Conservation (phyloP, 2,329 filamentous ascomycete species). For the Talaromyces sp. region DNA sequence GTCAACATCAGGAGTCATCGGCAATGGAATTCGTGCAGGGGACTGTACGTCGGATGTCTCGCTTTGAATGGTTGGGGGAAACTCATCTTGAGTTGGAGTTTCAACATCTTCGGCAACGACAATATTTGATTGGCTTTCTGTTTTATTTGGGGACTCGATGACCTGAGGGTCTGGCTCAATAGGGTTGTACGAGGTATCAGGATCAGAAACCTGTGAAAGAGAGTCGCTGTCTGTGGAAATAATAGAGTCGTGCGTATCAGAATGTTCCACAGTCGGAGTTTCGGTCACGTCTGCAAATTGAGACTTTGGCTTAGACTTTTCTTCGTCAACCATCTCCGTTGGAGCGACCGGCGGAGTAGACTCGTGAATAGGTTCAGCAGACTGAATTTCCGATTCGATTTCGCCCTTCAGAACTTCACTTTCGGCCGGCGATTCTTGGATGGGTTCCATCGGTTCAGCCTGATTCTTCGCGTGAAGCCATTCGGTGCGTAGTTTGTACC, state of each 20-base stretch:
- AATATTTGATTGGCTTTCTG: neutral
- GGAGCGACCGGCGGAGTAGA: neutral
- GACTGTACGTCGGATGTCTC: slow-evolving; percentile 1
- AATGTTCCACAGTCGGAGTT: neutral
- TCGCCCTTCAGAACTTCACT: neutral
- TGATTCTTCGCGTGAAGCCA: slow-evolving; percentile 33
- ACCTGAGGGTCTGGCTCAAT: neutral
- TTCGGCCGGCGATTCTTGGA: slow-evolving; percentile 7
- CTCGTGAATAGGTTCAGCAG: neutral
- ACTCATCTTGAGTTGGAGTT: slow-evolving; percentile 18
- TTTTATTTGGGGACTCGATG: neutral
- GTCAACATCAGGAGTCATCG: slow-evolving; percentile 7
- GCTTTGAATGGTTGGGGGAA: neutral
- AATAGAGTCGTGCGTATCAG: neutral
- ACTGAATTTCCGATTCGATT: neutral
- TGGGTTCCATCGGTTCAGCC: slow-evolving; percentile 2
- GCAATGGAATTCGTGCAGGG: slow-evolving; percentile 9
- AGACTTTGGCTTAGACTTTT: slow-evolving; percentile 13
- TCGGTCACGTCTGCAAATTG: neutral
- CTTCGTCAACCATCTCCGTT: slow-evolving; percentile 29
- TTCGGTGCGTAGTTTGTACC: slow-evolving; percentile 70
- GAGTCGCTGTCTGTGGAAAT: neutral
- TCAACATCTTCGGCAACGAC: slow-evolving; percentile 12
- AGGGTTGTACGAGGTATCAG: neutral
- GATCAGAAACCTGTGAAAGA: neutral